These are phyloP conservation scores for Boletus rubescentipes DNA, from an alignment of 768 basidiomycete species.

Conservation along the genomic window DNA sequence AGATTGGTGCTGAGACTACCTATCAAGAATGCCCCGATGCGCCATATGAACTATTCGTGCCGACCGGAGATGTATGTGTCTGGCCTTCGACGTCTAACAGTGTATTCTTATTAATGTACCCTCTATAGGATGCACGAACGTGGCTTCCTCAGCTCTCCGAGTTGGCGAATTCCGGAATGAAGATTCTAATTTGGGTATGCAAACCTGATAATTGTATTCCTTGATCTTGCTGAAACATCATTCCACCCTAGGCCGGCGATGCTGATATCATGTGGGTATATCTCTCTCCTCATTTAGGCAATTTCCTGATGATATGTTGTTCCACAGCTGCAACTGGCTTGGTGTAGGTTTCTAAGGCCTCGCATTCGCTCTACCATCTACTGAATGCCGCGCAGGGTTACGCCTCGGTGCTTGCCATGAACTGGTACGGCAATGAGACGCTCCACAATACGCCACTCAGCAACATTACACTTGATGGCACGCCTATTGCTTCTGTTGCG, in stretches of 20 bases:
- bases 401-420: constrained; percentile 42
- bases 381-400: constrained; percentile 25
- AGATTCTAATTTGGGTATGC: constrained; percentile 42
- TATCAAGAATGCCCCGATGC: constrained; percentile 52
- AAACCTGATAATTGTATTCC: not conserved
- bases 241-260: constrained; percentile 25
- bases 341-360: constrained; percentile 31
- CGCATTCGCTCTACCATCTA: not conserved
- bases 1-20: constrained; percentile 51
- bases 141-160: constrained; percentile 37
- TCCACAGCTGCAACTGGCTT: constrained; percentile 21
- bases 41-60: constrained; percentile 41
- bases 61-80: constrained; percentile 55
- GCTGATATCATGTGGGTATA: constrained; percentile 25
- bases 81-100: not conserved
- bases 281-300: not conserved
- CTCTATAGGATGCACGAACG: constrained; percentile 35
- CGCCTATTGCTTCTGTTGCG: constrained; percentile 55
- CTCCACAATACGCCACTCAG: constrained; percentile 40
- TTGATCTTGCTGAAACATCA: not conserved
- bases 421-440: constrained; percentile 44
- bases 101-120: not conserved
- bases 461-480: constrained; percentile 58
- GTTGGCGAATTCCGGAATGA: constrained; percentile 37
- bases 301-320: not conserved